Evolutionary conservation across 192 early-diverging fungal genomes (phyloP), one percentile per base, ranked within the genome.

Genomic region (Mortierella claussenii): DNA sequence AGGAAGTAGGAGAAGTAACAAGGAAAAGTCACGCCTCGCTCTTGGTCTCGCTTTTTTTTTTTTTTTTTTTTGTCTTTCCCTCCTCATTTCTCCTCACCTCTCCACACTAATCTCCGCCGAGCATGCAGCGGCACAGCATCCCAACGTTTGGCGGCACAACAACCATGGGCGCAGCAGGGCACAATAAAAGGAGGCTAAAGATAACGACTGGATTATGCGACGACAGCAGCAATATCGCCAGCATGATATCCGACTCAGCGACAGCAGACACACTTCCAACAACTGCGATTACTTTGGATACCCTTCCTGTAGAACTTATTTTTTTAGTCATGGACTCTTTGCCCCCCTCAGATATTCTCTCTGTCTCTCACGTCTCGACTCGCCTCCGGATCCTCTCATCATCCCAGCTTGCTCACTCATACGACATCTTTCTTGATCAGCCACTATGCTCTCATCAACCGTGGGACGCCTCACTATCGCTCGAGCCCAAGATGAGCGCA

Each of bases 251-350:
- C 0, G 2, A 31, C 4, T 23, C 27, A 24, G 34, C 36, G 13
- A 31, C 62, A 2, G 18, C 8, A n/a, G n/a, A n/a, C n/a, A n/a
- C n/a, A n/a, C n/a, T n/a, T n/a, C n/a, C n/a, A n/a, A n/a, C n/a
- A n/a, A n/a, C n/a, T n/a, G n/a, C n/a, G n/a, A n/a, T n/a, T n/a
- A n/a, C n/a, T 37, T 40, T 65, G 11, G n/a, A 55, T 34, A 54
- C 50, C 24, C 67, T 69, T 6, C 67, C 67, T 7, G 37, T 40
- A n/a, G 67, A 69, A 48, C 33, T 69, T 40, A 53, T 69, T 9
- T 60, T 54, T 48, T 69, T 40, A 15, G 23, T 69, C 3, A 60
- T 69, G 57, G 18, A 34, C 46, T 21, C 50, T 13, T 49, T 69
- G 21, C 42, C 33, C 2, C 50, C 57, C 21, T 33, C 31, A 4